Evolutionary conservation across 352 stramenopile genomes (phyloP).

Genomic region (Globisporangium paroecandrum): DNA sequence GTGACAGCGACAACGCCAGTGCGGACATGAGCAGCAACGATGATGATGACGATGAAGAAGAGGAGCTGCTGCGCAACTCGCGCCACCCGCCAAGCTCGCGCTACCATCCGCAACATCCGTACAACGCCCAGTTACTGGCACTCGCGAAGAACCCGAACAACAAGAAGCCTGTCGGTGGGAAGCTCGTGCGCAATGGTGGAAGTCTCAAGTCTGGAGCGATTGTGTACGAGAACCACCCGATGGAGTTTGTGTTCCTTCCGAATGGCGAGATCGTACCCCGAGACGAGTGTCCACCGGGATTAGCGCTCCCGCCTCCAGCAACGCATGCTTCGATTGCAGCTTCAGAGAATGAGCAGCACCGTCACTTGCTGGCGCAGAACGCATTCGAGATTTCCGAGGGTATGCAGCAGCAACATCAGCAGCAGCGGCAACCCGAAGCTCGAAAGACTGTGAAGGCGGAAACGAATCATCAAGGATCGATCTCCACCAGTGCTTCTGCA

Average conservation of each 20-base stretch:
- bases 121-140: slow-evolving; percentile 34
- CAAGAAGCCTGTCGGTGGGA: neutral
- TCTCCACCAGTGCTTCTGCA: neutral
- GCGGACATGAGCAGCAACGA: neutral
- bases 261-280: slow-evolving; percentile 56
- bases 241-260: slow-evolving; percentile 63
- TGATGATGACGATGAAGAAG: neutral
- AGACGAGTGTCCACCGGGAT: slow-evolving; percentile 48
- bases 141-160: slow-evolving; percentile 18
- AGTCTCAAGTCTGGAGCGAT: slow-evolving; percentile 5
- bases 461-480: neutral
- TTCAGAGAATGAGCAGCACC: neutral
- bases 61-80: slow-evolving; percentile 13
- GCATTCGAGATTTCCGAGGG: neutral
- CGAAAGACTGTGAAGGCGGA: neutral
- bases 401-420: neutral
- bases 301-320: slow-evolving; percentile 32
- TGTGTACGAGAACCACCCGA: slow-evolving; percentile 24
- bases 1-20: neutral
- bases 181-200: slow-evolving; percentile 6
- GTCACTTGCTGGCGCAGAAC: neutral
- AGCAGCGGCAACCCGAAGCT: neutral
- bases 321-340: neutral
- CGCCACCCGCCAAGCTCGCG: slow-evolving; percentile 19
- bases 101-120: slow-evolving; percentile 37